These are phyloP conservation scores for Sarcomyxa edulis DNA, from an alignment of 768 basidiomycete species.

Conservation along the genomic window DNA sequence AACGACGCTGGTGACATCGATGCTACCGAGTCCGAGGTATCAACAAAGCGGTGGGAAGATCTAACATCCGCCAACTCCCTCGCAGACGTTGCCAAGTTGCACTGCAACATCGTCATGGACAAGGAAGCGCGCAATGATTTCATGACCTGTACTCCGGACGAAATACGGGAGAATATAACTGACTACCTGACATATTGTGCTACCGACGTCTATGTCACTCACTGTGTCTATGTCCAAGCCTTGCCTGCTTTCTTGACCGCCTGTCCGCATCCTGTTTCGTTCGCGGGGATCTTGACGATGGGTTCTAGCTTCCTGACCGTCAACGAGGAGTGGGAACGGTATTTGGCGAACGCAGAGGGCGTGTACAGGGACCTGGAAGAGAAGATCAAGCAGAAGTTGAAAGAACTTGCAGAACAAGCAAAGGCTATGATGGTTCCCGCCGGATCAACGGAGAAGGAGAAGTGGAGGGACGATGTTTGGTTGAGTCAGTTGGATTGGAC, in stretches of 20 bases:
- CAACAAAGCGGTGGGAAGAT: slow-evolving; percentile 80
- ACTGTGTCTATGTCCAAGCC: slow-evolving; percentile 69
- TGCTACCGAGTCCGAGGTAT: slow-evolving; percentile 19
- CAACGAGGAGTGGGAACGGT: slow-evolving; percentile 84
- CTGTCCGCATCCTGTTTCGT: slow-evolving; percentile 91
- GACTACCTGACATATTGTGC: slow-evolving; percentile 85
- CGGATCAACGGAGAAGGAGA: slow-evolving; percentile 27
- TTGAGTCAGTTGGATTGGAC: slow-evolving; percentile 93
- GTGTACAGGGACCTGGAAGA: slow-evolving; percentile 74
- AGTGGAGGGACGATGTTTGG: slow-evolving; percentile 78
- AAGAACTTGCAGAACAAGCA: slow-evolving; percentile 67
- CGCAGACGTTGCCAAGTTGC: slow-evolving; percentile 85
- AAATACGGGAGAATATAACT: slow-evolving; percentile 58
- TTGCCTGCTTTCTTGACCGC: slow-evolving; percentile 76
- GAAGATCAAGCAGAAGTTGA: slow-evolving; percentile 63
- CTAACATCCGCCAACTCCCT: slow-evolving; percentile 90
- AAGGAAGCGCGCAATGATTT: slow-evolving; percentile 78
- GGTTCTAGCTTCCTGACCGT: slow-evolving; percentile 88
- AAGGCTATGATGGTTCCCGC: slow-evolving; percentile 43
- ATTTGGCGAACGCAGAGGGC: slow-evolving; percentile 71
- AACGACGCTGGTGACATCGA: slow-evolving; percentile 8
- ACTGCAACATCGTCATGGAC: slow-evolving; percentile 77
- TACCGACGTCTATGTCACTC: slow-evolving; percentile 79
- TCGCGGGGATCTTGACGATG: slow-evolving; percentile 89
- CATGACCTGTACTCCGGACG: slow-evolving; percentile 59